Conservation (phyloP, 1,284 basidiomycete species). For the Retiboletus flavoniger region DNA sequence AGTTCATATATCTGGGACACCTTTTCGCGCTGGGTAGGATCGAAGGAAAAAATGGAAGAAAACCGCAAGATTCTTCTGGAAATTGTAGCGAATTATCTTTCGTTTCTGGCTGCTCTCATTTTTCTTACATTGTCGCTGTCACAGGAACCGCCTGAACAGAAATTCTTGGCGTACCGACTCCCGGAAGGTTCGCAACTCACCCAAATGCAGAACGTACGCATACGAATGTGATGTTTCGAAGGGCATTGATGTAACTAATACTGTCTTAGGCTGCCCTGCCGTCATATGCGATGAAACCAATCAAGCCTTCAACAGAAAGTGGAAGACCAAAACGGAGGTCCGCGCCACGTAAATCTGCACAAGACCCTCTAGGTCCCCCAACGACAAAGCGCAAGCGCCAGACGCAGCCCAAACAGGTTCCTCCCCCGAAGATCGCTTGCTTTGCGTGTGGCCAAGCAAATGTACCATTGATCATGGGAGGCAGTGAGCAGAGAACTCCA, state of each 20-base stretch:
- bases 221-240: not conserved
- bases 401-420: constrained; percentile 23
- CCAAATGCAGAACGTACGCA: constrained; percentile 54
- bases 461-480: constrained; percentile 69
- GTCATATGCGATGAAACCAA: constrained; percentile 51
- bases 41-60: constrained; percentile 45
- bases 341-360: constrained; percentile 27
- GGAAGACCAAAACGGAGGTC: constrained; percentile 35
- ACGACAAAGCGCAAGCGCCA: constrained; percentile 34
- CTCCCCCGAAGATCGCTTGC: constrained; percentile 51
- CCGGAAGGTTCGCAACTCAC: constrained; percentile 53
- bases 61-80: constrained; percentile 41
- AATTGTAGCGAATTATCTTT: constrained; percentile 37
- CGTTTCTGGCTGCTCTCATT: not conserved
- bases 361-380: constrained; percentile 21
- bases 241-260: not conserved
- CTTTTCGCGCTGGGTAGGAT: constrained; percentile 57
- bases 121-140: constrained; percentile 3
- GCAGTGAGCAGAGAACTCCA: constrained; percentile 49
- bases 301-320: constrained; percentile 42
- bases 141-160: constrained; percentile 41
- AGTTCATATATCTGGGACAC: constrained; percentile 51
- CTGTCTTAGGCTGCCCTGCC: constrained; percentile 45
- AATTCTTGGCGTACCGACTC: constrained; percentile 58
- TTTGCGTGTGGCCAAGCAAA: constrained; percentile 58